A percentile compares a stretch with the other conserved stretches of the same genome.
Conservation (phyloP, 2,329 filamentous ascomycete species). For the Aspergillus aculeatus region DNA sequence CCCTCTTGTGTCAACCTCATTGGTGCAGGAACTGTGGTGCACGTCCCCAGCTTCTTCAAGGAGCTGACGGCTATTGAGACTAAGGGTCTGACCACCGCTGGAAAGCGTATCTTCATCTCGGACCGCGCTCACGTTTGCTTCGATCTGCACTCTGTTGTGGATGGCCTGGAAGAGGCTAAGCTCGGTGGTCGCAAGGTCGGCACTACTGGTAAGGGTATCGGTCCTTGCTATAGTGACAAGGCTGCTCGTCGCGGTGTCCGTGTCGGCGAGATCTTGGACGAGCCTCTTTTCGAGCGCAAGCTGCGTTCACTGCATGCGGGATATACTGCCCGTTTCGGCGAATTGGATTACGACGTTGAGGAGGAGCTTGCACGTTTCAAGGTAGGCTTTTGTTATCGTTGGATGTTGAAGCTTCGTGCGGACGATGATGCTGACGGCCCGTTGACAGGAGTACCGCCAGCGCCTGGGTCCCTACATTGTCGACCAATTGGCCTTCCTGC, state of each 20-base stretch:
- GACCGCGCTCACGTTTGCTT: slow-evolving; percentile 49
- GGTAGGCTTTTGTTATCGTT: slow-evolving; percentile 32
- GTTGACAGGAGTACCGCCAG: slow-evolving; percentile 37
- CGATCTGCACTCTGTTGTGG: slow-evolving; percentile 46
- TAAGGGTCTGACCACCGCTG: slow-evolving; percentile 44
- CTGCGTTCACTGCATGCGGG: slow-evolving; percentile 51
- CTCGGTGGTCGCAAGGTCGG: slow-evolving; percentile 48
- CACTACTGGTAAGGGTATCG: slow-evolving; percentile 52
- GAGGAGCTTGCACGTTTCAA: slow-evolving; percentile 60
- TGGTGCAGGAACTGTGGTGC: slow-evolving; percentile 48
- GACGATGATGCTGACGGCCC: slow-evolving; percentile 3
- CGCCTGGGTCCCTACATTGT: slow-evolving; percentile 40
- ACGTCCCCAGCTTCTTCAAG: slow-evolving; percentile 50
- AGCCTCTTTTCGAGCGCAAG: slow-evolving; percentile 56
- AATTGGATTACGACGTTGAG: slow-evolving; percentile 59
- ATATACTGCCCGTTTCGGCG: slow-evolving; percentile 59
- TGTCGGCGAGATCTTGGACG: slow-evolving; percentile 58
- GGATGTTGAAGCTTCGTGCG: background rate
- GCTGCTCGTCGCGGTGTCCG: slow-evolving; percentile 59
- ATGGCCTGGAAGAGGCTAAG: slow-evolving; percentile 47
- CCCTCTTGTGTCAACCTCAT: slow-evolving; percentile 48
- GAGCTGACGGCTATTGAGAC: slow-evolving; percentile 44
- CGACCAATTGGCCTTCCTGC: slow-evolving; percentile 53
- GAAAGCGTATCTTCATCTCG: slow-evolving; percentile 46
- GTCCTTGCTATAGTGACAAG: slow-evolving; percentile 64